Evolutionary conservation across 768 basidiomycete genomes (phyloP).

Genomic region (Coprinopsis marcescibilis): DNA sequence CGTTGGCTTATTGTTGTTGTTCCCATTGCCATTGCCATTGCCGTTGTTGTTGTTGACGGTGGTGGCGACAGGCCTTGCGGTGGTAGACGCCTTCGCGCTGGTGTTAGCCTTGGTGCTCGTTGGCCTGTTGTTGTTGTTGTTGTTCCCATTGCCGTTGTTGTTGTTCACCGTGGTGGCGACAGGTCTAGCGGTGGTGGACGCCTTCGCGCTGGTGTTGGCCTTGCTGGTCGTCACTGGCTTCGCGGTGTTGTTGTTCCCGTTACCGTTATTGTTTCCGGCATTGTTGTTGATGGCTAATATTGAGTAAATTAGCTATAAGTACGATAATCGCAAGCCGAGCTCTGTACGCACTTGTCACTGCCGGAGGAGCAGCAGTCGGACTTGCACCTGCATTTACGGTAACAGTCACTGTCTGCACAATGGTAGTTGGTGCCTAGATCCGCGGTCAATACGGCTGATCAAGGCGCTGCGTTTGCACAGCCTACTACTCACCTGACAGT

Average conservation of each 20-base stretch:
- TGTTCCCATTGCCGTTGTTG: not conserved
- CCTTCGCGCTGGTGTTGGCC: not conserved
- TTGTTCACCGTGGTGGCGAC: not conserved
- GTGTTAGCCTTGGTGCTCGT: not conserved
- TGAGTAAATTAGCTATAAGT: conserved; percentile 3
- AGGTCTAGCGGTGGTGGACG: not conserved
- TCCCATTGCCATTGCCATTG: not conserved
- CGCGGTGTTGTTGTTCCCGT: conserved; percentile 4
- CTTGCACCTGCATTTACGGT: conserved; percentile 24
- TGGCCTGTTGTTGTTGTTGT: not conserved
- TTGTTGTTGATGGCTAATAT: conserved; percentile 1
- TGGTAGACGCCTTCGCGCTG: not conserved
- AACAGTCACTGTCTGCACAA: conserved; percentile 28
- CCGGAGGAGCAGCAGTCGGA: too few relatives aligned
- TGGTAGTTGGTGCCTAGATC: conserved; percentile 15
- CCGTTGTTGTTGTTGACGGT: not conserved
- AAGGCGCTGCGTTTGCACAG: conserved; percentile 4
- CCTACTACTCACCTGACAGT: conserved; percentile 8
- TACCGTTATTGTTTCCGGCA: conserved; percentile 3
- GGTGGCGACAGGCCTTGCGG: not conserved
- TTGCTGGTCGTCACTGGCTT: not conserved
- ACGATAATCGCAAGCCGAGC: not conserved
- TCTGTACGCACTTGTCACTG: conserved; percentile 4
- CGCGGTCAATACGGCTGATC: conserved; percentile 6
- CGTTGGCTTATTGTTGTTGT: not conserved